Percentiles rank a stretch among this genome's conserved stretches.
phyloP scores from a whole-genome alignment of 352 stramenopile species.

The Phytophthora cactorum region DNA sequence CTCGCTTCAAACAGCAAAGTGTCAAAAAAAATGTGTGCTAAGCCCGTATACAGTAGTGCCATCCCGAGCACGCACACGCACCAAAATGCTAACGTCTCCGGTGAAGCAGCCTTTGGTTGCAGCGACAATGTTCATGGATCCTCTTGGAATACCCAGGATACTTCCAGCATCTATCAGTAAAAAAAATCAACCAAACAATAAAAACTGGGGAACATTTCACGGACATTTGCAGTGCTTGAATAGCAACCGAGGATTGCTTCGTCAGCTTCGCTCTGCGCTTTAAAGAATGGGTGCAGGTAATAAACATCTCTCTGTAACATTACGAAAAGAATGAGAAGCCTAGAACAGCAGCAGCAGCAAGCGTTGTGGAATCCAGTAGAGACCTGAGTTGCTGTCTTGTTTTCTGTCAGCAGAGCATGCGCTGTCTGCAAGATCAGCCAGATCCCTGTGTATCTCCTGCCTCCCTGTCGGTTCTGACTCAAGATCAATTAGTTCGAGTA shows the following conservation, averaged over 20 bases:
- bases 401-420: constrained; percentile 68
- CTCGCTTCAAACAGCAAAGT: constrained; percentile 39
- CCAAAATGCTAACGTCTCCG: constrained; percentile 58
- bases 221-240: background rate
- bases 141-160: constrained; percentile 72
- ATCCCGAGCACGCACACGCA: constrained; percentile 17
- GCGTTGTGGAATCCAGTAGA: background rate
- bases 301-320: constrained; percentile 78
- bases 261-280: constrained; percentile 77
- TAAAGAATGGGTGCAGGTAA: constrained; percentile 88
- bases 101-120: constrained; percentile 83
- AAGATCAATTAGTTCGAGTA: background rate
- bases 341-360: background rate
- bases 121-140: constrained; percentile 83
- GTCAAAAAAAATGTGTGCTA: constrained; percentile 11
- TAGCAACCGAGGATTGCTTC: constrained; percentile 79
- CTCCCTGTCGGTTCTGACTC: constrained; percentile 60
- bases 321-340: background rate
- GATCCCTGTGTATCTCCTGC: constrained; percentile 82
- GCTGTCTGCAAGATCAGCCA: constrained; percentile 86
- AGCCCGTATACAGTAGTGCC: background rate
- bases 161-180: constrained; percentile 61
- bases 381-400: constrained; percentile 88
- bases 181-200: background rate
- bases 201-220: background rate